Evolutionary conservation across 768 basidiomycete genomes (phyloP).

Genomic region (Lentinula guzmanii): DNA sequence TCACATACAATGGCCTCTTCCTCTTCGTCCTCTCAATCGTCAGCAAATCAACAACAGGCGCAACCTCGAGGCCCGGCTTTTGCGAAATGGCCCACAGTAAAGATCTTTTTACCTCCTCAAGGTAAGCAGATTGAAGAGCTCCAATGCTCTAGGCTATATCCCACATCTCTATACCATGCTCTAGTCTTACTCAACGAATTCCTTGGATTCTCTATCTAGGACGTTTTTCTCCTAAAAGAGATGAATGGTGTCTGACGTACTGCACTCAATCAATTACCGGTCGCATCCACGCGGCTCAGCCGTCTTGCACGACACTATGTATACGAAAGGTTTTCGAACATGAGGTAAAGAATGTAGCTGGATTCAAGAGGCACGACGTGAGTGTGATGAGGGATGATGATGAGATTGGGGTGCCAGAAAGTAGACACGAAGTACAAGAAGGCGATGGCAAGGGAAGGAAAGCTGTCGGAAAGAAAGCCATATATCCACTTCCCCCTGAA

Average conservation of each 20-base stretch:
- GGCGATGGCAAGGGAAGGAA: conserved; percentile 27
- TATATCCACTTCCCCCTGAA: conserved; percentile 60
- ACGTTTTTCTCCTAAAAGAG: conserved; percentile 50
- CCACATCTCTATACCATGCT: neutral
- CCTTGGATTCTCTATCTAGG: conserved; percentile 24
- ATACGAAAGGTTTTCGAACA: conserved; percentile 63
- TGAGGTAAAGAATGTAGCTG: conserved; percentile 49
- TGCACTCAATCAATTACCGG: conserved; percentile 53
- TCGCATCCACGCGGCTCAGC: conserved; percentile 42
- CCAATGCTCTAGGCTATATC: neutral
- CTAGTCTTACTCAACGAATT: neutral
- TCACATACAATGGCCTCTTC: neutral
- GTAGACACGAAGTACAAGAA: conserved; percentile 3
- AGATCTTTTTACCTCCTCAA: conserved; percentile 47
- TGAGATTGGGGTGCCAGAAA: neutral
- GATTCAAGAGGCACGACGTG: conserved; percentile 36
- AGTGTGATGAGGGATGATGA: neutral
- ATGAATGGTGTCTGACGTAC: conserved; percentile 62
- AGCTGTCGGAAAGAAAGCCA: conserved; percentile 23
- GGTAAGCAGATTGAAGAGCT: conserved; percentile 21
- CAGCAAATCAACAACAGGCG: conserved; percentile 21
- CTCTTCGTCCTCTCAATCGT: neutral
- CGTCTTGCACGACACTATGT: conserved; percentile 44
- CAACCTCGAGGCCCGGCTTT: conserved; percentile 31
- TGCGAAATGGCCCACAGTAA: conserved; percentile 46